phyloP scores from a whole-genome alignment of 805 yeast genomes.

The Blastobotrys terrestris region DNA sequence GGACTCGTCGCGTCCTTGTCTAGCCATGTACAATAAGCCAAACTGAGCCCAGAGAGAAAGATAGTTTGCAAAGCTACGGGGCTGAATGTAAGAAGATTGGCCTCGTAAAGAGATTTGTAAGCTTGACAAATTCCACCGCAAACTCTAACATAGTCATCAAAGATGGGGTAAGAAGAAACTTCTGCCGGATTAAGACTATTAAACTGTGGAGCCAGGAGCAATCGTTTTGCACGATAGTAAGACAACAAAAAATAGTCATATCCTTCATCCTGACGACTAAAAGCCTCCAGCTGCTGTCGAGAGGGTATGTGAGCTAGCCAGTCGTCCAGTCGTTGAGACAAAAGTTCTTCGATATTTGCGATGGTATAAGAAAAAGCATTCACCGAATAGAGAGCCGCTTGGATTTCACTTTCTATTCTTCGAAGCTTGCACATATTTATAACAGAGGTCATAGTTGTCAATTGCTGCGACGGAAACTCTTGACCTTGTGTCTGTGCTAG shows the following conservation, averaged over 20 bases:
- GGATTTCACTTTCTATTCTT: constrained; percentile 11
- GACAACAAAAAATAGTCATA: constrained; percentile 8
- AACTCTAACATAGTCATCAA: constrained; percentile 7
- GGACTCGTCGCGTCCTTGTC: constrained; percentile 5
- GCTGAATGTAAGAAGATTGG: constrained; percentile 3
- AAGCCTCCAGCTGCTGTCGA: not conserved
- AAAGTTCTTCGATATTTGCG: constrained; percentile 2
- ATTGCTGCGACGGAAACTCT: not conserved
- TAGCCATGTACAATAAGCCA: constrained; percentile 11
- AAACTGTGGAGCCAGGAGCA: constrained; percentile 10
- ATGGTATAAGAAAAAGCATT: not conserved
- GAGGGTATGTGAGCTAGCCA: constrained; percentile 9
- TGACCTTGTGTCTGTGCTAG: constrained; percentile 2
- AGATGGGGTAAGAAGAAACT: constrained; percentile 3
- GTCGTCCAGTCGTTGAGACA: constrained; percentile 4
- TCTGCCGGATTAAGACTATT: constrained; percentile 4
- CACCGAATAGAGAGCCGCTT: constrained; percentile 8
- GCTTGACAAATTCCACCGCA: constrained; percentile 11
- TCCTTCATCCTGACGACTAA: constrained; percentile 5
- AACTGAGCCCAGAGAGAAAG: constrained; percentile 10
- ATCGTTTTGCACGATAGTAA: constrained; percentile 12
- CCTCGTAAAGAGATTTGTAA: constrained; percentile 7
- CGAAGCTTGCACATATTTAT: constrained; percentile 12
- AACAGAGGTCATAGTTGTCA: constrained; percentile 8
- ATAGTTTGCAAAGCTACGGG: constrained; percentile 10